Base-by-base conservation (phyloP, 148 eudicot species). In the Beta vulgaris region DNA sequence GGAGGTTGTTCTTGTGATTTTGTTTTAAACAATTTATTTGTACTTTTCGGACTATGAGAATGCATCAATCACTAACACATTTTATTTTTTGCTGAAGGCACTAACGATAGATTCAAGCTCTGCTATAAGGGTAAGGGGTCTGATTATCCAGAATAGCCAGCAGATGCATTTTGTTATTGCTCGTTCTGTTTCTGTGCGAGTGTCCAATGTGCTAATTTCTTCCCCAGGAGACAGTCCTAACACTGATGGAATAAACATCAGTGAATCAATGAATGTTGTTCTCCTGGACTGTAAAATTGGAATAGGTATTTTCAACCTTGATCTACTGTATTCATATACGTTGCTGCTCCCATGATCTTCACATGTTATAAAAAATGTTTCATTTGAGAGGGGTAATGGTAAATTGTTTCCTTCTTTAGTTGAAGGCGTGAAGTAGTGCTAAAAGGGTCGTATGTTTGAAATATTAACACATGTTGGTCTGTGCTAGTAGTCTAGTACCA, bases 151-250 rank as follows among this genome's bases (percentile, higher is more conserved):
- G 76, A 95, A 95, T 76, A 84, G 98, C 85, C 99, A 89, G 78
- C 99, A 95, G 83, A 95, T 95, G 99, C 87, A 95, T 85, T 92
- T 95, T 76, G 78, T 82, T 42, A 84, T 95, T 75, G 78, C 96
- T 6, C 89, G 85, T 4, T 90, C 77, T 36, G 81, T 82, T 16
- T 82, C 91, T 40, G 92, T 95, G n/a, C 88, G 91, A 53, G 82
- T 92, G 29, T 78, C 77, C 61, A 84, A 75, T 69, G 77, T 92
- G 49, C 71, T 78, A 78, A 79, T 95, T 67, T 92, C 97, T 66
- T 82, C 99, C 72, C 99, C 99, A 10, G 99, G 80, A 80, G 93
- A 95, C 80, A 95, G 99, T 76, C 99, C 99, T n/a, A 95, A 95
- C 82, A 95, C 99, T 29, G 99, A 95, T 81, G 99, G 98, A 54